Percentiles rank a stretch among this genome's conserved stretches.
phyloP scores from a whole-genome alignment of 805 yeast species.

The Candida sakaeoensis region DNA sequence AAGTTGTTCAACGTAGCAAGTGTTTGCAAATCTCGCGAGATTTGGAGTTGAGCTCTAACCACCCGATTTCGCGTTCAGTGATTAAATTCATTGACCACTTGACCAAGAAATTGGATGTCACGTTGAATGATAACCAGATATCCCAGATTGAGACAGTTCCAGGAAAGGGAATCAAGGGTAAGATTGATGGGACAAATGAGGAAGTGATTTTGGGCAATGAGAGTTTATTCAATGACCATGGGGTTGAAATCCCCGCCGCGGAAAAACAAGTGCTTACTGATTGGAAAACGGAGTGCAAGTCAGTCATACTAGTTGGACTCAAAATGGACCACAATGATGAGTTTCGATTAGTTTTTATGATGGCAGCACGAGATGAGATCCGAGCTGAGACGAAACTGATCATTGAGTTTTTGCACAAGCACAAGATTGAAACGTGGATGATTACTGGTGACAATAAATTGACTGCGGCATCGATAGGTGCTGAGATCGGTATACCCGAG shows the following conservation, averaged over 20 bases:
- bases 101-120: slow-evolving; percentile 15
- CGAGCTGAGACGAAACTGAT: slow-evolving; percentile 56
- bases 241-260: slow-evolving; percentile 31
- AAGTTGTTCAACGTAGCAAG: slow-evolving; percentile 16
- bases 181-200: slow-evolving; percentile 15
- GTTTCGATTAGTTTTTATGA: slow-evolving; percentile 40
- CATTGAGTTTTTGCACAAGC: slow-evolving; percentile 30
- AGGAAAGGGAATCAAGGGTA: slow-evolving; percentile 59
- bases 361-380: slow-evolving; percentile 60
- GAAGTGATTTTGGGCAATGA: slow-evolving; percentile 59
- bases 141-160: slow-evolving; percentile 51
- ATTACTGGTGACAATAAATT: slow-evolving; percentile 68
- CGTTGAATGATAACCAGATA: slow-evolving; percentile 31
- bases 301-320: slow-evolving; percentile 55
- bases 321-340: slow-evolving; percentile 24
- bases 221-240: slow-evolving; percentile 47
- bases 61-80: slow-evolving; percentile 65
- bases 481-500: slow-evolving; percentile 50
- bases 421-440: slow-evolving; percentile 63
- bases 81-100: slow-evolving; percentile 34
- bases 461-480: slow-evolving; percentile 67
- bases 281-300: slow-evolving; percentile 66
- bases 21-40: slow-evolving; percentile 52
- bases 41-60: slow-evolving; percentile 61
- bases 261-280: slow-evolving; percentile 27